Evolutionary conservation across 495 filamentous ascomycete species (phyloP).

Genomic region (Penicillium manginii): DNA sequence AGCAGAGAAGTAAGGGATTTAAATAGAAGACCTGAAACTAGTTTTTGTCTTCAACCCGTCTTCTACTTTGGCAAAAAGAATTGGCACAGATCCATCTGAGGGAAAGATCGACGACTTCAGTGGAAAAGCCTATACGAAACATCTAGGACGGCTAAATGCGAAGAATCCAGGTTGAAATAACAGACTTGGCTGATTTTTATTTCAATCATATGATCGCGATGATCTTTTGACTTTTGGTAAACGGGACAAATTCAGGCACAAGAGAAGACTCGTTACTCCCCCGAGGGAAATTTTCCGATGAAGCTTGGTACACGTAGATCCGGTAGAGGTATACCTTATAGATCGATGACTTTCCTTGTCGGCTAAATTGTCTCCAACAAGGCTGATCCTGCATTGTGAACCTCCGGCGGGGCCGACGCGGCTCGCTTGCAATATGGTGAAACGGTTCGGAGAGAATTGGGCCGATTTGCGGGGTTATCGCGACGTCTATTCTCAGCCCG

Average conservation of each 20-base stretch:
- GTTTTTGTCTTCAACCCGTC: background rate
- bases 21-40: no score
- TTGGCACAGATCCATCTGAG: background rate
- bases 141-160: background rate
- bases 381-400: background rate
- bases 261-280: background rate
- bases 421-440: background rate
- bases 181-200: background rate
- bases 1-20: background rate
- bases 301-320: background rate
- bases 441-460: background rate
- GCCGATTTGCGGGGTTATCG: background rate
- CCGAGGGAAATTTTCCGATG: background rate
- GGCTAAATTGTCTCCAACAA: slow-evolving; percentile 7
- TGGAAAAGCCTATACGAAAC: background rate
- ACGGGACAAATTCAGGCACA: background rate
- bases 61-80: background rate
- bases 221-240: no score
- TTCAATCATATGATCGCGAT: background rate
- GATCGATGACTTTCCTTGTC: background rate
- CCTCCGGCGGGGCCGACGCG: background rate
- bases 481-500: background rate
- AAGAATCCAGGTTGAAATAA: background rate
- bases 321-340: background rate
- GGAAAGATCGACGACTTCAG: background rate